Conservation (phyloP, 2,329 filamentous ascomycete genomes). For the Chaetomium olivaceum region DNA sequence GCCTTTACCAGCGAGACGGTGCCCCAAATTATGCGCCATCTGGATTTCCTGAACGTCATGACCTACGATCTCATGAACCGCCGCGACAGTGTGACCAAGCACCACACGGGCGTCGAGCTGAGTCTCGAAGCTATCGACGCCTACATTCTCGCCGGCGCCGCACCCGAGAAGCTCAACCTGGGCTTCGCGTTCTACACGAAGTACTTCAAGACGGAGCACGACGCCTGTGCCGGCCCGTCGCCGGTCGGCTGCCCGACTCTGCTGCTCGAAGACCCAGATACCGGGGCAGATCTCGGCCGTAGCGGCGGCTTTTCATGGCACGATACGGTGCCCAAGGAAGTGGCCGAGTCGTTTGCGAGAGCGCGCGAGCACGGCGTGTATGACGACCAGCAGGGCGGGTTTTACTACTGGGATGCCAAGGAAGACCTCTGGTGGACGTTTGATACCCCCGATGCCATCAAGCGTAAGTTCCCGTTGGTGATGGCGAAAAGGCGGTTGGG, state of each 20-base stretch:
- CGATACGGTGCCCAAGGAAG: constrained; percentile 53
- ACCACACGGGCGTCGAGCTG: constrained; percentile 61
- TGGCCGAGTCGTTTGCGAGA: constrained; percentile 57
- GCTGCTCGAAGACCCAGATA: constrained; percentile 58
- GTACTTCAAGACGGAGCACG: constrained; percentile 59
- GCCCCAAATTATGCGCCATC: constrained; percentile 57
- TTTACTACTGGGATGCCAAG: constrained; percentile 66
- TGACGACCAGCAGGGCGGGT: constrained; percentile 60
- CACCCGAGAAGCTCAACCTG: constrained; percentile 59
- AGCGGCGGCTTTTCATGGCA: constrained; percentile 60
- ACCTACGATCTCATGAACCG: constrained; percentile 73
- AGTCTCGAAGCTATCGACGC: constrained; percentile 57
- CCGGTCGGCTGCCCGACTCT: constrained; percentile 61
- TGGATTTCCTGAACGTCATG: constrained; percentile 73
- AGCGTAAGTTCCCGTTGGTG: constrained; percentile 62
- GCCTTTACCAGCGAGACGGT: constrained; percentile 61
- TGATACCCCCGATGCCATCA: constrained; percentile 63
- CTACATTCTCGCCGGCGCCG: constrained; percentile 60
- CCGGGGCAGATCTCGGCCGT: constrained; percentile 59
- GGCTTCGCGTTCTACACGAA: constrained; percentile 71
- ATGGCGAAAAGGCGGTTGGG: constrained; percentile 59
- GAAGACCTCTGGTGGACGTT: constrained; percentile 71
- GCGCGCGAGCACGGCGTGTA: constrained; percentile 56
- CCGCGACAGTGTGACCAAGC: constrained; percentile 63
- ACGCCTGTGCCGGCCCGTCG: constrained; percentile 44